Evolutionary conservation across 306 rosid species (phyloP).

Genomic region (Trifolium repens): DNA sequence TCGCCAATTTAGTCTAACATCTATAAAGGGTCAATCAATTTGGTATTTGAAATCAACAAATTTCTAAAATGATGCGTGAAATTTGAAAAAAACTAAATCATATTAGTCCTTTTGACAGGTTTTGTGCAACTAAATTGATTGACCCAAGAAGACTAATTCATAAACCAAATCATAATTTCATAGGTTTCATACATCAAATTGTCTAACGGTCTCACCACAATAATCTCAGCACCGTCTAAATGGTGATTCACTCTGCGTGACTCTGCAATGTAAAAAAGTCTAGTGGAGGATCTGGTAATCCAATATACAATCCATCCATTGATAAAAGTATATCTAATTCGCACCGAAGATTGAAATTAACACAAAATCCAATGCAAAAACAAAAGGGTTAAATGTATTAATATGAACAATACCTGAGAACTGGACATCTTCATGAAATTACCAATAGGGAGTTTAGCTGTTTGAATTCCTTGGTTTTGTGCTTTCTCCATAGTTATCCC

Average conservation of each 20-base stretch:
- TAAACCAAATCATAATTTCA: neutral
- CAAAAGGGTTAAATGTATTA: neutral
- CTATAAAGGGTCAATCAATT: neutral
- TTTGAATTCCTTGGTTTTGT: constrained; percentile 84
- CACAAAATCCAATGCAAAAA: neutral
- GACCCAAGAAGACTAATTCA: neutral
- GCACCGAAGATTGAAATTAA: neutral
- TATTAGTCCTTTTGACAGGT: neutral
- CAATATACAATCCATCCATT: neutral
- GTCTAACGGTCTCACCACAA: neutral
- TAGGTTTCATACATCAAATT: neutral
- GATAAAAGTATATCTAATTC: neutral
- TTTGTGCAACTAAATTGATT: neutral
- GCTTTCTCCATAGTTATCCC: constrained; percentile 93
- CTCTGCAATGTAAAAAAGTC: neutral
- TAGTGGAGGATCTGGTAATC: neutral
- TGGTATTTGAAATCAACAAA: constrained; percentile 12
- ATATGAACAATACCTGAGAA: constrained; percentile 75
- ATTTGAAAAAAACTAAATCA: neutral
- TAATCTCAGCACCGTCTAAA: neutral
- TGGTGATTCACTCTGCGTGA: neutral
- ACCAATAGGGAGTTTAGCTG: constrained; percentile 86
- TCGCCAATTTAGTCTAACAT: neutral
- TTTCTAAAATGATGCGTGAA: neutral
- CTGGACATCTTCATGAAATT: constrained; percentile 84